These are phyloP conservation scores for Polygonum maritimum DNA, from an alignment of 148 eudicot genomes.

Conservation along the genomic window DNA sequence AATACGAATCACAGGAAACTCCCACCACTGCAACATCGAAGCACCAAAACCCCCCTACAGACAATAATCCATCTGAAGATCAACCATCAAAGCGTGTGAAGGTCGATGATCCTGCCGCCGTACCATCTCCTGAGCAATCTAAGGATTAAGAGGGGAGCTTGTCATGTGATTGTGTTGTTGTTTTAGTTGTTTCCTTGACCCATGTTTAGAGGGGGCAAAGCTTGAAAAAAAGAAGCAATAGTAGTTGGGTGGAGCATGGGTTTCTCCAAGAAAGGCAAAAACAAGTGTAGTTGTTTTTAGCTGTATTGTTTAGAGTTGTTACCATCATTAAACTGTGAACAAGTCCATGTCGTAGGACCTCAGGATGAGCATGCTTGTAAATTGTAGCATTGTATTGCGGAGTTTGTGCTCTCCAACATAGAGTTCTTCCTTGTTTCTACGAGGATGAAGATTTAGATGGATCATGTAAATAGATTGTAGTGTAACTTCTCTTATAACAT, in stretches of 20 bases:
- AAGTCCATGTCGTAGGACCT: background rate
- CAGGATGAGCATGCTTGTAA: background rate
- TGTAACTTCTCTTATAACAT: slow-evolving; percentile 51
- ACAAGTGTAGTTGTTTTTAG: background rate
- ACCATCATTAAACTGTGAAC: background rate
- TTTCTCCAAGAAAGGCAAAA: background rate
- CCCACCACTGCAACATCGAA: slow-evolving; percentile 11
- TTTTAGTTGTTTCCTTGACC: background rate
- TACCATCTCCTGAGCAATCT: no score
- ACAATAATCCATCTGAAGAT: slow-evolving; percentile 7
- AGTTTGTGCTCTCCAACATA: slow-evolving; percentile 35
- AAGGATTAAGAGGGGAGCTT: no score
- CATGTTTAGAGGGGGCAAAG: background rate
- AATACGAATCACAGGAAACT: no score
- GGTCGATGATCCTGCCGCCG: slow-evolving; percentile 12
- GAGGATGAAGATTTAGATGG: slow-evolving; percentile 22
- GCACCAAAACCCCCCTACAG: background rate
- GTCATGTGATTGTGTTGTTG: background rate
- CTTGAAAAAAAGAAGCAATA: background rate
- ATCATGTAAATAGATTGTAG: slow-evolving; percentile 33
- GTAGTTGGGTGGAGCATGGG: background rate
- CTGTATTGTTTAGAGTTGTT: background rate
- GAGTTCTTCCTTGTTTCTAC: slow-evolving; percentile 16
- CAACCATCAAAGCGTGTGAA: slow-evolving; percentile 38
- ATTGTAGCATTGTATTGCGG: slow-evolving; percentile 16